Percentiles rank a stretch among this genome's conserved stretches.
phyloP scores from a whole-genome alignment of 2,329 filamentous ascomycete species.

The Sporothrix pseudoabietina region DNA sequence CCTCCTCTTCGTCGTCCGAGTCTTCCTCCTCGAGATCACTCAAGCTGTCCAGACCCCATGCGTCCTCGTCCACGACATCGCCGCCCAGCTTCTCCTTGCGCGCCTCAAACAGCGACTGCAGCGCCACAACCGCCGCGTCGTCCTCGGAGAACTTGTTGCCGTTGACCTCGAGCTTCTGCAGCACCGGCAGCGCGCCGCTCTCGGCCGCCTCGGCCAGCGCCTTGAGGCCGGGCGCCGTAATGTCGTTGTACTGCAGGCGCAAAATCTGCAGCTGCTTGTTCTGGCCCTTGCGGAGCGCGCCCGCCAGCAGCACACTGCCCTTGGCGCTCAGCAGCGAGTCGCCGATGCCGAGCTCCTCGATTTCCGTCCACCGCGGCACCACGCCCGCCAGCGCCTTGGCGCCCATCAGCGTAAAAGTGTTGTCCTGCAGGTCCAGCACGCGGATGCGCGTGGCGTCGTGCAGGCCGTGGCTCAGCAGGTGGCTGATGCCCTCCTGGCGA shows the following conservation, averaged over 20 bases:
- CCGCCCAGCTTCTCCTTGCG: conserved; percentile 75
- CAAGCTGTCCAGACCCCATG: conserved; percentile 83
- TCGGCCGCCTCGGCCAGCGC: conserved; percentile 69
- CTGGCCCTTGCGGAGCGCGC: conserved; percentile 71
- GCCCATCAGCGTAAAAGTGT: conserved; percentile 86
- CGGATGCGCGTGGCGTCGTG: conserved; percentile 68
- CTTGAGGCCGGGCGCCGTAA: conserved; percentile 74
- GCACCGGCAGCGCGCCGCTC: conserved; percentile 63
- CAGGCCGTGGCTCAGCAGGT: conserved; percentile 77
- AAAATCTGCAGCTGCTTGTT: conserved; percentile 80
- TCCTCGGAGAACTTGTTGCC: conserved; percentile 94
- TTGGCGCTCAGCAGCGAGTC: conserved; percentile 82
- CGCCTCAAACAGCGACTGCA: conserved; percentile 72
- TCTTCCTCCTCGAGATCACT: conserved; percentile 84
- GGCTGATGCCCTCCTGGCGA: conserved; percentile 84
- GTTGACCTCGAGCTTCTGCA: conserved; percentile 89
- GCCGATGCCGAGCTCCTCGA: conserved; percentile 83
- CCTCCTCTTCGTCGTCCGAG: conserved; percentile 68
- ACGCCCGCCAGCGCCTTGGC: conserved; percentile 77
- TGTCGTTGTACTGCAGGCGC: conserved; percentile 91
- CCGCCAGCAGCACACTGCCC: conserved; percentile 72
- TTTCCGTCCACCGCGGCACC: conserved; percentile 69
- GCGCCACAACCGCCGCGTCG: conserved; percentile 67
- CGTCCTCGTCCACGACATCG: conserved; percentile 70
- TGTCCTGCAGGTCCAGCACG: conserved; percentile 91